Evolutionary conservation across 2,329 filamentous ascomycete genomes (phyloP).

Genomic region (Exophiala viscosa): DNA sequence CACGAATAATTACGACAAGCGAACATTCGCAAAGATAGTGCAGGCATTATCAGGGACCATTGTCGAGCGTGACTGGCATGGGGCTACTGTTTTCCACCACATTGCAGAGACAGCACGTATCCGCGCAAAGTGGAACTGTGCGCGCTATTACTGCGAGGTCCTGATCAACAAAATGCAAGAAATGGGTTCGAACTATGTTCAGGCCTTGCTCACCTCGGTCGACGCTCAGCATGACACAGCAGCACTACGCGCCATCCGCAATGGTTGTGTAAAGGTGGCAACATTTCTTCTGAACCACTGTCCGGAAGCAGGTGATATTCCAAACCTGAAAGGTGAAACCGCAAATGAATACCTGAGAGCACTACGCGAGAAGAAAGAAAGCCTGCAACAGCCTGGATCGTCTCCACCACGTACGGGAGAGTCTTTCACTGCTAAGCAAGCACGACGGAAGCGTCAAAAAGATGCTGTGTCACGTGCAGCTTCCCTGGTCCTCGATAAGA

Average conservation of each 20-base stretch:
- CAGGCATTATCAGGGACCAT: constrained; percentile 80
- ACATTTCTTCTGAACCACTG: constrained; percentile 67
- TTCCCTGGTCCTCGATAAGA: constrained; percentile 65
- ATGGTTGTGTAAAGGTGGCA: constrained; percentile 75
- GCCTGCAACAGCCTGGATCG: constrained; percentile 58
- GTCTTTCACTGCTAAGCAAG: constrained; percentile 18
- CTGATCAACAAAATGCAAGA: constrained; percentile 84
- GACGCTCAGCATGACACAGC: constrained; percentile 89
- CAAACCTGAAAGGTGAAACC: constrained; percentile 75
- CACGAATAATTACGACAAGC: constrained; percentile 93
- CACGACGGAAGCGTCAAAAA: constrained; percentile 31
- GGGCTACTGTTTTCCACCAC: constrained; percentile 89
- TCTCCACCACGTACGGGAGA: constrained; percentile 50
- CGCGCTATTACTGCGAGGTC: constrained; percentile 88
- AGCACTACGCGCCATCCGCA: constrained; percentile 79
- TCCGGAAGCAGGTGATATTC: constrained; percentile 71
- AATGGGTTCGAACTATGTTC: constrained; percentile 69
- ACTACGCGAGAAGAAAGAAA: constrained; percentile 43
- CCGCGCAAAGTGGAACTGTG: constrained; percentile 81
- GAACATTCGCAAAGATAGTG: constrained; percentile 80
- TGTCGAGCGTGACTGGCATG: constrained; percentile 71
- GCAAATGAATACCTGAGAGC: constrained; percentile 78
- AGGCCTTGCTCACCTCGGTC: constrained; percentile 73
- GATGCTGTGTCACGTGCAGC: constrained; percentile 57
- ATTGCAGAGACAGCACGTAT: constrained; percentile 84